Base-by-base conservation (phyloP, 2,329 filamentous ascomycete genomes). In the Curvularia sp. region DNA sequence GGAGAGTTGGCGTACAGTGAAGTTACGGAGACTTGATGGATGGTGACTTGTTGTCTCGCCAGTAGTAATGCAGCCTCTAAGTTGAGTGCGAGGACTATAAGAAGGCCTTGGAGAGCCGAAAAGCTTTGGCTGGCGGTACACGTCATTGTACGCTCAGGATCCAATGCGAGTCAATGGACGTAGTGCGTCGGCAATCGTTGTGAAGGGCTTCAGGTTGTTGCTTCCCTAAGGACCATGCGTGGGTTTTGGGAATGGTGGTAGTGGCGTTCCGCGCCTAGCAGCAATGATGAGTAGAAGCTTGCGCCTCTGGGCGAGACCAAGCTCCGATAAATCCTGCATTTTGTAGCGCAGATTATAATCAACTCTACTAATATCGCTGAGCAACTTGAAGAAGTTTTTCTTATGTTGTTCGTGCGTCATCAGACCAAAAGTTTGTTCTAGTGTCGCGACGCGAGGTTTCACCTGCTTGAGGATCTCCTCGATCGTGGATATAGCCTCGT, bases 231-330 rank as follows among this genome's bases (percentile, higher is more conserved):
- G 56, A 22, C 74, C 74, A 43, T 74, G 64, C 0, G 60, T 69
- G 0, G 66, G 61, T 9, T 63, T 63, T 0, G 75, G 75, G 26
- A 77, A 75, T 0, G 68, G 68, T 0, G 75, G 73, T 0, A 77
- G 33, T 0, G 75, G 72, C 5, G 38, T 60, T 0, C 67, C 72
- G 0, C 58, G 57, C 26, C 68, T 65, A 6, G 73, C 68, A 9
- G 59, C 69, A n/a, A 75, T 63, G 13, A 76, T 58, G 0, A 76
- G 28, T 1, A 76, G 57, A 0, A 74, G 65, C n/a, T 62, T 65
- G 0, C 74, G 66, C 0, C 55, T 52, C 42, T 76, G 73, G 0
- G 63, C 58, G 0, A 76, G n/a, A 1, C 71, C 72, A 18, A 61
- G 68, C 5, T 61, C 48, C 0, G 66, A 54, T 2, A 68, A 22